Evolutionary conservation across 2,329 filamentous ascomycete genomes (phyloP), one percentile per base, ranked within the genome.

Genomic region (Falciphora oryzae): DNA sequence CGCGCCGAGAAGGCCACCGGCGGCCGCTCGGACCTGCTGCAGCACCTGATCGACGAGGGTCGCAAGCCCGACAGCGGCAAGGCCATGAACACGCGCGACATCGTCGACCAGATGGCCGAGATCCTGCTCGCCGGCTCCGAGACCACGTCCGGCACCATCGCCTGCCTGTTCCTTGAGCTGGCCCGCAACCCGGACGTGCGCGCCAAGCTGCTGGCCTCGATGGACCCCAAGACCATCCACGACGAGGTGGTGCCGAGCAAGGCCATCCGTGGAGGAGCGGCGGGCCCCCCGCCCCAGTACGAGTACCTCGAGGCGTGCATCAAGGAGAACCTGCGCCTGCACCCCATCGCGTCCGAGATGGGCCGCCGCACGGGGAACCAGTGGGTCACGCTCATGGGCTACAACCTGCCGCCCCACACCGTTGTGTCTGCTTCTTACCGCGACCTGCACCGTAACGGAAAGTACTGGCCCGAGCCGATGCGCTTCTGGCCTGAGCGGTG

Each of bases 41-140:
- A 68, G 56, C 66, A 68, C 59, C 65, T 68, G 25, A 68, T 68
- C 27, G 67, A 68, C n/a, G 61, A 68, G 61, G 67, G 69, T 66
- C 18, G 22, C 22, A 53, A 25, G 44, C 44, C 44, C 7, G 44
- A 53, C 44, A 53, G 44, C 29, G 65, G 66, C 13, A 65, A 57
- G 13, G 63, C 8, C 53, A 71, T 67, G 69, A 64, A 22, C n/a
- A 63, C 57, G 27, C 67, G 62, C 62, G 68, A 66, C 25, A 69
- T 70, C 11, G 53, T 58, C 16, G 62, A 63, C 31, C 62, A 63
- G 53, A 63, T 38, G 62, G 62, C 60, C 32, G 25, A 61, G 50
- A 69, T 72, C 62, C 66, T 71, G 18, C 70, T 73, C 7, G 70
- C 71, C 16, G 71, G 71, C 35, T 71, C 69, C 53, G 70, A 73